Percentiles rank a stretch among this genome's conserved stretches.
Conservation (phyloP, 257 asterid genomes). For the Gynochthodes officinalis region DNA sequence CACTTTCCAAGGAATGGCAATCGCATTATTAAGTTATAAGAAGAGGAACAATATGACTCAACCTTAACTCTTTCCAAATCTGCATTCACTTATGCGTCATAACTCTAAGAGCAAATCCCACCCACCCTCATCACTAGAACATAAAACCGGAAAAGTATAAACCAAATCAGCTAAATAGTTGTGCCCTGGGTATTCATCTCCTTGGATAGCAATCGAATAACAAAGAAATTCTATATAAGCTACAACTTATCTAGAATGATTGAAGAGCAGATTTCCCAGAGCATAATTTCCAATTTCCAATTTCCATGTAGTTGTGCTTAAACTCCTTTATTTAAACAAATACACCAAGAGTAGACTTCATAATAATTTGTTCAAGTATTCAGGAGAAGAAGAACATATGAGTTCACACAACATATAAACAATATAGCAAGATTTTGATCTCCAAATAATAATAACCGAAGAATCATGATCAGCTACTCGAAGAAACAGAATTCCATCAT, state of each 20-base stretch:
- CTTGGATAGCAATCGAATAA: background rate
- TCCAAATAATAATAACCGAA: background rate
- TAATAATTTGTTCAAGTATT: background rate
- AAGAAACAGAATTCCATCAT: background rate
- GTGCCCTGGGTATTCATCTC: background rate
- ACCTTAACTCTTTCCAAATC: background rate
- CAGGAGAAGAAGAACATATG: background rate
- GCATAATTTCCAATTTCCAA: background rate
- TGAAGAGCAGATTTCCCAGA: background rate
- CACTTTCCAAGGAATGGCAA: background rate
- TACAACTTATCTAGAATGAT: background rate
- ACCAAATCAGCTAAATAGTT: background rate
- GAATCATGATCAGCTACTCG: background rate
- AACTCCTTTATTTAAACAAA: no score
- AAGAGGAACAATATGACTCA: background rate
- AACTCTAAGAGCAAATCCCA: background rate
- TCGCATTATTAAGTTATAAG: background rate
- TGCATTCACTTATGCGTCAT: background rate
- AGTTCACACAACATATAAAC: background rate
- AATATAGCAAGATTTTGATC: background rate
- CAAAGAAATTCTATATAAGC: background rate
- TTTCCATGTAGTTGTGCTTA: no score
- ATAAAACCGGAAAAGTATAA: background rate
- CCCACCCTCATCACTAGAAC: background rate
- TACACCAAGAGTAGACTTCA: background rate